phyloP scores from a whole-genome alignment of 805 yeast species.

The Suhomyces sp. region DNA sequence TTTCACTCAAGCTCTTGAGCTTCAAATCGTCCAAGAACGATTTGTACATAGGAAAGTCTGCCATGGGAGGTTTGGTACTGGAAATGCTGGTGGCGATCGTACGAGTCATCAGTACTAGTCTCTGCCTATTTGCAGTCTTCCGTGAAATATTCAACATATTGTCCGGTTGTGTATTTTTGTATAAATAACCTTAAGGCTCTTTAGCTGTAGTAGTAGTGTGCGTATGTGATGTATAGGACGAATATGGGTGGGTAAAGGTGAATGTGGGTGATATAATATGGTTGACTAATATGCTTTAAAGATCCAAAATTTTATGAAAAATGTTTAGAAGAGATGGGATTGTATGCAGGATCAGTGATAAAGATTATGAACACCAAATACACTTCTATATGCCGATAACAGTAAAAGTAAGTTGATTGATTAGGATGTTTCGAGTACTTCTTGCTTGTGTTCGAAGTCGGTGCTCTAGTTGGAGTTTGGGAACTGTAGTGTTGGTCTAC shows the following conservation, averaged over 20 bases:
- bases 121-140: background rate
- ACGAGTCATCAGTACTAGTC: background rate
- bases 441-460: too few species aligned
- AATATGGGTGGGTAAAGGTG: background rate
- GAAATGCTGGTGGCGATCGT: background rate
- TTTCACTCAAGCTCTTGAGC: conserved; percentile 4
- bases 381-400: too few species aligned
- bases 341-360: background rate
- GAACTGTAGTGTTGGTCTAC: too few species aligned
- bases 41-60: conserved; percentile 11
- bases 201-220: background rate
- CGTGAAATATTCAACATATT: conserved; percentile 1
- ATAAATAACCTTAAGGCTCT: background rate
- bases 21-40: conserved; percentile 12
- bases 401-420: too few species aligned
- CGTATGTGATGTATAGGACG: background rate
- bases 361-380: background rate
- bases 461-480: background rate
- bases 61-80: conserved; percentile 1
- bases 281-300: background rate
- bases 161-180: background rate
- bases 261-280: background rate
- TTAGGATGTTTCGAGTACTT: too few species aligned
- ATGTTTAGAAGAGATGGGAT: conserved; percentile 1
- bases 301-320: conserved; percentile 1